Percentiles rank a stretch among this genome's conserved stretches.
Conservation (phyloP, 371 early-diverging fungal genomes). For the Lichtheimia ornata region DNA sequence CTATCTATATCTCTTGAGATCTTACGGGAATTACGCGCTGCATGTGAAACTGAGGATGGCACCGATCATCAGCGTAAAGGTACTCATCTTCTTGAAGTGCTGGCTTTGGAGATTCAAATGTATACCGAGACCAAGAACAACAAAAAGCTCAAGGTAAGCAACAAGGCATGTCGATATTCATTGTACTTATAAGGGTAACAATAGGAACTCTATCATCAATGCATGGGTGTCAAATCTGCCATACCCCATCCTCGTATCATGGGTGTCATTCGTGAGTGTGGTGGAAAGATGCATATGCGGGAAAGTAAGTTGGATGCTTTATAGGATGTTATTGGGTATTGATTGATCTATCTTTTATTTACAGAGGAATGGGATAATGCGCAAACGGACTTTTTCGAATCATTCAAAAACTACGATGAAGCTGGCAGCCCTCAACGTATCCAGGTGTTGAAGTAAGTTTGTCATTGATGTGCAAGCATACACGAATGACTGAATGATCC, state of each 20-base stretch:
- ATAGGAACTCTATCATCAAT: slow-evolving; percentile 83
- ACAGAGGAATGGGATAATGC: slow-evolving; percentile 90
- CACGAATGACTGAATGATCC: background rate
- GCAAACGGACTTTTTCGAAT: slow-evolving; percentile 93
- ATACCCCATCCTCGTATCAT: slow-evolving; percentile 95
- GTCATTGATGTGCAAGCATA: background rate
- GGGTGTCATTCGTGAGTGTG: slow-evolving; percentile 96
- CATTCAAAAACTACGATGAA: slow-evolving; percentile 97
- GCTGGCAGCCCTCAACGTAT: slow-evolving; percentile 93
- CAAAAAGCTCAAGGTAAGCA: slow-evolving; percentile 78
- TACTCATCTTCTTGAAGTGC: slow-evolving; percentile 88
- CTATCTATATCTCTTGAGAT: slow-evolving; percentile 43
- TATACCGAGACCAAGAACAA: slow-evolving; percentile 86
- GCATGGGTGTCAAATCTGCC: slow-evolving; percentile 86
- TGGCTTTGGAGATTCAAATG: slow-evolving; percentile 93
- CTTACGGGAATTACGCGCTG: slow-evolving; percentile 68
- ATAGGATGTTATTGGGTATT: background rate
- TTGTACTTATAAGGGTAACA: background rate
- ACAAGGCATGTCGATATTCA: background rate
- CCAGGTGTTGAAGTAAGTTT: slow-evolving; percentile 81
- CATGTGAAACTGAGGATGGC: slow-evolving; percentile 83
- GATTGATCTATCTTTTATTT: background rate
- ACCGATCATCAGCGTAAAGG: slow-evolving; percentile 88
- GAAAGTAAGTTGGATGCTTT: slow-evolving; percentile 61
- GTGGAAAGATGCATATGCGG: slow-evolving; percentile 97